Evolutionary conservation across 2,329 filamentous ascomycete genomes (phyloP).

Genomic region (Pseudogymnoascus sp.): DNA sequence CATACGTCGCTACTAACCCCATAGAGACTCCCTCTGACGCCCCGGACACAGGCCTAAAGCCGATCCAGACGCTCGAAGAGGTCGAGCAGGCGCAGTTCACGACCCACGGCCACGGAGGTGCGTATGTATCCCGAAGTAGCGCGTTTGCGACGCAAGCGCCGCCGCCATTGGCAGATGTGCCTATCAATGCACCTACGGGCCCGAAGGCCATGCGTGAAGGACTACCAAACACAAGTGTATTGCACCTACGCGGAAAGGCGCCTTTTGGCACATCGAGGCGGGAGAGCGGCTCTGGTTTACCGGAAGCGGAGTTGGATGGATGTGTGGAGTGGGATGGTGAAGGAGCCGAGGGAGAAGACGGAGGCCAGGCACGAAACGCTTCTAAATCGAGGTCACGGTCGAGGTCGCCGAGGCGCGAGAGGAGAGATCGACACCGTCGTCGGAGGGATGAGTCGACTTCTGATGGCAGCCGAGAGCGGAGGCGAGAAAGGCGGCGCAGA

Average conservation of each 20-base stretch:
- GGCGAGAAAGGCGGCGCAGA: constrained; percentile 23
- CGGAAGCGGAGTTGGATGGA: constrained; percentile 22
- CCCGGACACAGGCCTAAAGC: constrained; percentile 17
- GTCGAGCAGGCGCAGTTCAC: constrained; percentile 13
- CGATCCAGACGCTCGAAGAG: constrained; percentile 30
- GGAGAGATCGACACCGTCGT: constrained; percentile 11
- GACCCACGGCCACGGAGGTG: background rate
- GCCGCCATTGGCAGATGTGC: constrained; percentile 32
- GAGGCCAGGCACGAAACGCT: background rate
- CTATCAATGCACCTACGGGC: constrained; percentile 75
- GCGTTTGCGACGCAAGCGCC: background rate
- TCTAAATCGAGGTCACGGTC: constrained; percentile 26
- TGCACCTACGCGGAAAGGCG: constrained; percentile 44
- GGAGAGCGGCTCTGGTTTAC: constrained; percentile 13
- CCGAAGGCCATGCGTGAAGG: constrained; percentile 93
- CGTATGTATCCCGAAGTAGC: background rate
- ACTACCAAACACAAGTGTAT: constrained; percentile 71
- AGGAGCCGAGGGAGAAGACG: constrained; percentile 5
- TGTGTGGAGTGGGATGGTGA: constrained; percentile 22
- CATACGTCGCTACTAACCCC: background rate
- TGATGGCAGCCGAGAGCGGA: constrained; percentile 20
- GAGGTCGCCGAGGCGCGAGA: constrained; percentile 23
- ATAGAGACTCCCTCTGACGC: background rate
- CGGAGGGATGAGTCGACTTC: constrained; percentile 1
- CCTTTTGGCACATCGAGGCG: constrained; percentile 24